A percentile compares a stretch with the other conserved stretches of the same genome.
These are phyloP conservation scores for Hypomontagnella monticulosa DNA, from an alignment of 495 filamentous ascomycete genomes.

Conservation along the genomic window DNA sequence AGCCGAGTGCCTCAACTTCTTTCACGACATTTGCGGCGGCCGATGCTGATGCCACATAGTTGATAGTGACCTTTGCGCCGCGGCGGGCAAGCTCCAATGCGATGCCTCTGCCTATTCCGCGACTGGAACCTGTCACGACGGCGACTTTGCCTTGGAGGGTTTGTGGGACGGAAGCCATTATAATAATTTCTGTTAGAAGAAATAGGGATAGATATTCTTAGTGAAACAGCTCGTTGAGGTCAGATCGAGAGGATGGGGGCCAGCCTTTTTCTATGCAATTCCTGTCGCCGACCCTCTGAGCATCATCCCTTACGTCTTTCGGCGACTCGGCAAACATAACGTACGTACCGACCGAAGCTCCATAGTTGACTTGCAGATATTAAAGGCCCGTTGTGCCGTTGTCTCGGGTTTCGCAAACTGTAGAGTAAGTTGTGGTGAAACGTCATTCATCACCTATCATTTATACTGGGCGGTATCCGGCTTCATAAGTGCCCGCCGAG, in stretches of 20 bases:
- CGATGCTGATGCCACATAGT: conserved; percentile 11
- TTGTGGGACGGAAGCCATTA: conserved; percentile 3
- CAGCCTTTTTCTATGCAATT: conserved; percentile 2
- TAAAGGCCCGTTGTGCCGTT: too few relatives aligned
- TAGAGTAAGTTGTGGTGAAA: too few relatives aligned
- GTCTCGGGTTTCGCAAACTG: too few relatives aligned
- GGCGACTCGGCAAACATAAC: background rate
- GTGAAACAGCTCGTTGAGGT: background rate
- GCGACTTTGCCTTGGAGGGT: conserved; percentile 18
- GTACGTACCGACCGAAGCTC: background rate
- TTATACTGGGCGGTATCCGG: background rate
- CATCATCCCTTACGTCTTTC: background rate
- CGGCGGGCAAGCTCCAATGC: conserved; percentile 17
- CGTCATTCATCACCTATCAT: background rate
- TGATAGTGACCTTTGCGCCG: conserved; percentile 19
- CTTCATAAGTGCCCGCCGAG: too few relatives aligned
- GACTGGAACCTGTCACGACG: conserved; percentile 18
- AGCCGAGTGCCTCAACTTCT: conserved; percentile 7
- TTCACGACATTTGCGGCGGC: conserved; percentile 9
- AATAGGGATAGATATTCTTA: background rate
- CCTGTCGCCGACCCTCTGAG: background rate
- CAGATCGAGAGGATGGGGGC: background rate
- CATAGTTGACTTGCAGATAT: too few relatives aligned
- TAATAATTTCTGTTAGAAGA: background rate
- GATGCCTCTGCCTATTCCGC: conserved; percentile 20